These are phyloP conservation scores for Chytriomyces hyalinus DNA, from an alignment of 192 early-diverging fungal genomes.

Conservation along the genomic window DNA sequence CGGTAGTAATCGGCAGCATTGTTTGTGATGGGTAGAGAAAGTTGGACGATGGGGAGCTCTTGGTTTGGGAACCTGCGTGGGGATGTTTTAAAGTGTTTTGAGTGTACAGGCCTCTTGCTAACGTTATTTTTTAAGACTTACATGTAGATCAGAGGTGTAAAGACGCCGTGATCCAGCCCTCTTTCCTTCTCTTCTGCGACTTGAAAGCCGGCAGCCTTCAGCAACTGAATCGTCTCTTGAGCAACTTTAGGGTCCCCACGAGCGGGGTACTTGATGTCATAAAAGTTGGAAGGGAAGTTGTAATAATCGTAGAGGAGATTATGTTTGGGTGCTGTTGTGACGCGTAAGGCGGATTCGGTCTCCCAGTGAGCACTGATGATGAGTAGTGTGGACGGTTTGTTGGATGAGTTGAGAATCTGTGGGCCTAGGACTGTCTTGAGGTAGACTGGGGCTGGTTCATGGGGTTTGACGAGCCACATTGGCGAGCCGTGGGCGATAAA, in stretches of 20 bases:
- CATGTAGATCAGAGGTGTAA: constrained; percentile 54
- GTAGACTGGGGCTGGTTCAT: constrained; percentile 12
- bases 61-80: constrained; percentile 26
- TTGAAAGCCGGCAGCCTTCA: constrained; percentile 43
- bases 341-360: constrained; percentile 31
- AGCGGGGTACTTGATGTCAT: constrained; percentile 52
- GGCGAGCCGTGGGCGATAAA: constrained; percentile 33
- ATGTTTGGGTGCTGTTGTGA: constrained; percentile 27
- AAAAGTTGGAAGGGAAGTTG: constrained; percentile 54
- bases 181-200: constrained; percentile 17
- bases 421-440: constrained; percentile 27
- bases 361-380: constrained; percentile 62
- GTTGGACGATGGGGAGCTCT: constrained; percentile 53
- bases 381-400: constrained; percentile 42
- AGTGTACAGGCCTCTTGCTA: not conserved
- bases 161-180: constrained; percentile 64
- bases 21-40: constrained; percentile 46
- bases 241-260: constrained; percentile 50
- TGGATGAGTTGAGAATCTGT: constrained; percentile 1
- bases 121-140: not conserved
- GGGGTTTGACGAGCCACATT: constrained; percentile 29
- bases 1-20: constrained; percentile 39
- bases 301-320: constrained; percentile 61
- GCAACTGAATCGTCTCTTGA: constrained; percentile 34
- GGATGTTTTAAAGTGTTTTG: not conserved